Percentiles rank a stretch among this genome's conserved stretches.
phyloP scores from a whole-genome alignment of 257 asterid genomes.

The Solanum sejunctum region DNA sequence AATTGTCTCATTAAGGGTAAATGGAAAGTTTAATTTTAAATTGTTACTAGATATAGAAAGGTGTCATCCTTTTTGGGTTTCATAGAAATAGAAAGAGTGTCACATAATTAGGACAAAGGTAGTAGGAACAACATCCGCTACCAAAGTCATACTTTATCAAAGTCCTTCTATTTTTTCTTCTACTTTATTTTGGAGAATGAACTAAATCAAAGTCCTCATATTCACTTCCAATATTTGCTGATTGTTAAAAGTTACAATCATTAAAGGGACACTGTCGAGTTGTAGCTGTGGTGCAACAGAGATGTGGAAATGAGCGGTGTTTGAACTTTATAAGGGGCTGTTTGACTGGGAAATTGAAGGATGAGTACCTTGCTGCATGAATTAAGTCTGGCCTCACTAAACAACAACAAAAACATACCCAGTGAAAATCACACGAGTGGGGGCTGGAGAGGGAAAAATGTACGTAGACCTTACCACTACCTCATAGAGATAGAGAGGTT shows the following conservation, averaged over 20 bases:
- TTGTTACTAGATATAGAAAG: neutral
- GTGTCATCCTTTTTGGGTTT: neutral
- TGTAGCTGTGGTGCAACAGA: neutral
- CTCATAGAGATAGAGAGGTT: no score
- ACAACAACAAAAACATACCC: no score
- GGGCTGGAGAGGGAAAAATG: no score
- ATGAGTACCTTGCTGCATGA: neutral
- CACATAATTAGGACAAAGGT: neutral
- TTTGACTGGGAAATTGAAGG: neutral
- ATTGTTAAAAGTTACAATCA: neutral
- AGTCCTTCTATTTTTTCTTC: neutral
- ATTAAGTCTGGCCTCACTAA: neutral
- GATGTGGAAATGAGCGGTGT: neutral
- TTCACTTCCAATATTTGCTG: neutral
- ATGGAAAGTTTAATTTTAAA: neutral
- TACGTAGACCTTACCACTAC: no score
- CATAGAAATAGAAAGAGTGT: neutral
- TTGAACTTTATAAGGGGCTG: neutral
- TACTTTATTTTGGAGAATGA: neutral
- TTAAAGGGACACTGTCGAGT: neutral
- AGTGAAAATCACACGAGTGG: no score
- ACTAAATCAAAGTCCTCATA: neutral
- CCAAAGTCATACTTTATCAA: neutral
- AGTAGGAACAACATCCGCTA: neutral
- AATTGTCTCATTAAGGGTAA: neutral